Percentiles rank a stretch among this genome's conserved stretches.
phyloP scores from a whole-genome alignment of 2,329 filamentous ascomycete species.

The Cercospora zeae-maydis region DNA sequence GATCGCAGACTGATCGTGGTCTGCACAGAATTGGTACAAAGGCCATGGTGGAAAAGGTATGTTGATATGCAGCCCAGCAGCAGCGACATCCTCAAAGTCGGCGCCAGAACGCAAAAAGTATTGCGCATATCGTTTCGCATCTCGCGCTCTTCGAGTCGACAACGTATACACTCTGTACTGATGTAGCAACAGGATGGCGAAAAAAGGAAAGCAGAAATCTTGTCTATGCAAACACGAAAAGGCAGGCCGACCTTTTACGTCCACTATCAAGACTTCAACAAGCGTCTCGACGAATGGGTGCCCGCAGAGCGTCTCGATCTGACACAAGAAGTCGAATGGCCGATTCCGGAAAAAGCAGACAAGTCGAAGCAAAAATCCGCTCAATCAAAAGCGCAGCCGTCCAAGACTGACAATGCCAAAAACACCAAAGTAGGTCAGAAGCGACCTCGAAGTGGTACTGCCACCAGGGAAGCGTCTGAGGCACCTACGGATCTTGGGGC shows the following conservation, averaged over 20 bases:
- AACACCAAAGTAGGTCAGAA: slow-evolving; percentile 48
- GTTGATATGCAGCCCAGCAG: slow-evolving; percentile 33
- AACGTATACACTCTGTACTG: background rate
- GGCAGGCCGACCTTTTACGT: slow-evolving; percentile 89
- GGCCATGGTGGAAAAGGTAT: slow-evolving; percentile 66
- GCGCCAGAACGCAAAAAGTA: background rate
- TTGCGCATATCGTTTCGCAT: background rate
- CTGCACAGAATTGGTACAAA: slow-evolving; percentile 60
- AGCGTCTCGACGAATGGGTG: slow-evolving; percentile 85
- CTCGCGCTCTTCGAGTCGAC: background rate
- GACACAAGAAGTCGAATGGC: slow-evolving; percentile 90
- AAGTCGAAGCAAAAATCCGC: slow-evolving; percentile 66
- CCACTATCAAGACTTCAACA: slow-evolving; percentile 98
- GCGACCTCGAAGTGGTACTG: slow-evolving; percentile 42
- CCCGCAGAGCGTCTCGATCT: slow-evolving; percentile 79
- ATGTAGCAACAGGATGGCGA: slow-evolving; percentile 62
- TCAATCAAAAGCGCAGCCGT: slow-evolving; percentile 39
- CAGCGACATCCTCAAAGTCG: background rate
- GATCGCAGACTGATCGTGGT: slow-evolving; percentile 15
- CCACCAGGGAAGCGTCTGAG: slow-evolving; percentile 42
- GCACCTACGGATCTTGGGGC: slow-evolving; percentile 50
- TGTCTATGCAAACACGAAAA: slow-evolving; percentile 89
- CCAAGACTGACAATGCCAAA: slow-evolving; percentile 32
- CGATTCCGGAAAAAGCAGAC: slow-evolving; percentile 82
- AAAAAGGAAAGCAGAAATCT: slow-evolving; percentile 85